Conservation (phyloP, 2,329 filamentous ascomycete species). For the Phialophora tarda region DNA sequence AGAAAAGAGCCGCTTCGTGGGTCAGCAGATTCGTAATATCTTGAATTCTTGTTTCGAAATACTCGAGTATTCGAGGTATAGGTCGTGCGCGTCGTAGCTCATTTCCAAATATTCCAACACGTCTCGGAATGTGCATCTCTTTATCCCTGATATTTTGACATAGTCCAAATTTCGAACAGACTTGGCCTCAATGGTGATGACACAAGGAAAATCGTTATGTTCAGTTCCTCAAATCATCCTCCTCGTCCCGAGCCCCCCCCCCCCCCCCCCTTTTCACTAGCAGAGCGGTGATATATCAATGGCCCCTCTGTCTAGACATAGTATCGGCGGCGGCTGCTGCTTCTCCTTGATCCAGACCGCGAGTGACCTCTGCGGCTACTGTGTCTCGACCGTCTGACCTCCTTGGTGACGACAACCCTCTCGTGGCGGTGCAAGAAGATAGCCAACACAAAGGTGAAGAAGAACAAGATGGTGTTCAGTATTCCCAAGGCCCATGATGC, state of each 20-base stretch:
- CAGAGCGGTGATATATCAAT: neutral
- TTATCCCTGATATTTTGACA: conserved; percentile 23
- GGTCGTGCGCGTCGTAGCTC: neutral
- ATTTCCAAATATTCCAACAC: neutral
- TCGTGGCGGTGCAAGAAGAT: conserved; percentile 49
- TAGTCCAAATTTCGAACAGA: neutral
- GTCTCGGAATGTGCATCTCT: conserved; percentile 11
- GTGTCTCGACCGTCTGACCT: conserved; percentile 45
- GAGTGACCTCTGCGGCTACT: conserved; percentile 42
- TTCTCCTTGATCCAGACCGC: conserved; percentile 38
- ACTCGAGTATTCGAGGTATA: neutral
- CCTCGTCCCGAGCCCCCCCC: neutral
- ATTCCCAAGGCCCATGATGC: conserved; percentile 87
- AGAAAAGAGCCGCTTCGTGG: neutral
- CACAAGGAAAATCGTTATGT: conserved; percentile 31
- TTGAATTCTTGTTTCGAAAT: neutral
- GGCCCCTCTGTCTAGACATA: conserved; percentile 29
- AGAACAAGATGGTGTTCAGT: conserved; percentile 83
- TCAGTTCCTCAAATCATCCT: neutral
- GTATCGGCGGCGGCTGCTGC: conserved; percentile 38
- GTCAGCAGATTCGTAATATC: neutral
- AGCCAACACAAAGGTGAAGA: conserved; percentile 75
- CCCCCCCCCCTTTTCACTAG: neutral
- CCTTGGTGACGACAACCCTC: conserved; percentile 47
- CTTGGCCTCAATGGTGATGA: neutral